Evolutionary conservation across 352 stramenopile genomes (phyloP), one percentile per base, ranked within the genome.

Genomic region (Phytophthora brassicae): DNA sequence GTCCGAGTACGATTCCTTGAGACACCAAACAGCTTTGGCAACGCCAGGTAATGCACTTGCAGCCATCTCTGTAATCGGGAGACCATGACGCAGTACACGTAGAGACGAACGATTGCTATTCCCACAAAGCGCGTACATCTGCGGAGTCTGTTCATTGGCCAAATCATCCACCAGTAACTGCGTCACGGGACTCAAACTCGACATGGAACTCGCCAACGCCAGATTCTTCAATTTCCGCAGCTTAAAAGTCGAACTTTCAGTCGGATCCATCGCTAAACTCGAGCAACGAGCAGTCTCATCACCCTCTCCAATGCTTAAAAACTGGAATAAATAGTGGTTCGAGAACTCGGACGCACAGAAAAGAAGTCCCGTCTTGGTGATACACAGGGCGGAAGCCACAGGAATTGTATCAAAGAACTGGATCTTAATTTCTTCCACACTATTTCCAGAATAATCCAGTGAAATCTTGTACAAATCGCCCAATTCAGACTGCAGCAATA

Each of bases 381-480:
- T 98, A 74, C 97, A 98, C 49, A 99, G 76, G 50, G 90, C 81
- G 45, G 88, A 96, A 19, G 90, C 92, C 4, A 97, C 79, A 0
- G 97, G 97, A 9, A 99, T 74, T 0, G 97, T 99, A 76, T 99
- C 98, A 29, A 99, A 97, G 70, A 84, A 99, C 71, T 96, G 82
- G 19, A 93, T 84, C 57, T 92, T 96, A 46, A 96, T 79, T 49
- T 95, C 84, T 28, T 90, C 86, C 31, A 94, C 87, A 8, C 81
- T 79, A 22, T 81, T 88, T 9, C 84, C 77, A 23, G 90, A 79
- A 68, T 98, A 88, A 22, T 92, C 81, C 13, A 99, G 76, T 29
- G 92, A 98, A 24, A 99, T 91, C 73, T 99, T 99, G 87, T 98
- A 99, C 26, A 99, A 70, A 79, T 99, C 98, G 28, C 98, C 98